Percentiles rank a stretch among this genome's conserved stretches.
phyloP scores from a whole-genome alignment of 1,284 basidiomycete genomes.

The Puccinia triticina region DNA sequence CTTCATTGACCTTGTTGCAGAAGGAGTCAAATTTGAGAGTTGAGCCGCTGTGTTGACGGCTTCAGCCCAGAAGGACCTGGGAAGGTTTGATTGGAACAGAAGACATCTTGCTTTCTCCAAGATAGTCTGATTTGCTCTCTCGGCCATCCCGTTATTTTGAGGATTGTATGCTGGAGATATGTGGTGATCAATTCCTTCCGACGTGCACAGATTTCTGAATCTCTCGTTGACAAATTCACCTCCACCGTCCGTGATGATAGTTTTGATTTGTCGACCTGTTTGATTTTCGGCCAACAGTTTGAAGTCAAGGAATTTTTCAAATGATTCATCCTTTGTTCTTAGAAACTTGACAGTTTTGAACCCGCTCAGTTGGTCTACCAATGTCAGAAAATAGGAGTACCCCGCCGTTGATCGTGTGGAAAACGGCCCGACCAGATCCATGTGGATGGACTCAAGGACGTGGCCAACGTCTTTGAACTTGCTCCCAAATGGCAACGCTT shows the following conservation, averaged over 20 bases:
- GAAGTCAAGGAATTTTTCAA: not conserved
- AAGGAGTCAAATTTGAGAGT: not conserved
- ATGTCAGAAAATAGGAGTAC: not conserved
- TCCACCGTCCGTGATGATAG: not conserved
- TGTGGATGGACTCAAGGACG: conserved; percentile 1
- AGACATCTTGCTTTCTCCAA: not conserved
- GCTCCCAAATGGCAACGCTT: not conserved
- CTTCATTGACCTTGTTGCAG: not conserved
- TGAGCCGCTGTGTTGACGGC: conserved; percentile 6
- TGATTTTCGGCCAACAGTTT: not conserved
- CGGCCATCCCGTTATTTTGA: not conserved
- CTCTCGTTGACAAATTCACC: not conserved
- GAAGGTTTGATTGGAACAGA: not conserved
- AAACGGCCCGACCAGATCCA: conserved; percentile 8
- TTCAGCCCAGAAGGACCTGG: conserved; percentile 7
- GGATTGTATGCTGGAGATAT: not conserved
- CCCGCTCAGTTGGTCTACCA: not conserved
- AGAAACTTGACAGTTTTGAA: not conserved
- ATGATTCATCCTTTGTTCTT: not conserved
- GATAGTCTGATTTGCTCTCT: not conserved
- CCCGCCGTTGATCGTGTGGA: not conserved
- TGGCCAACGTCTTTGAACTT: not conserved
- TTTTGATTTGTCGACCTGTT: not conserved
- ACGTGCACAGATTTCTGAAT: not conserved
- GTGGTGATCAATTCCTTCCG: not conserved